phyloP scores from a whole-genome alignment of 139 green algal genomes.

The Asterochloris erici region DNA sequence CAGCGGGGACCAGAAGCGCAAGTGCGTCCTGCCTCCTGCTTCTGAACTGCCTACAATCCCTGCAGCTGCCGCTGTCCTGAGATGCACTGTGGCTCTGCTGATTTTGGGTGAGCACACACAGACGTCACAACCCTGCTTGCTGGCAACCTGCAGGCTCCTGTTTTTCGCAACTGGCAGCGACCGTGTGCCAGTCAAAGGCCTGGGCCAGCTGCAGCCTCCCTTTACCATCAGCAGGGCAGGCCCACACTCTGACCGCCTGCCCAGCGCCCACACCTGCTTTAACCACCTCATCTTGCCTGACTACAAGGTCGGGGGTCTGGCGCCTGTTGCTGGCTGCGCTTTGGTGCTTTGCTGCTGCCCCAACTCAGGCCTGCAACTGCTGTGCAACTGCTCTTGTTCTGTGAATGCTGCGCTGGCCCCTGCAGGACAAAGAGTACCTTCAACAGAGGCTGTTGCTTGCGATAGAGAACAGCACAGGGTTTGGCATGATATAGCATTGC shows the following conservation, averaged over 20 bases:
- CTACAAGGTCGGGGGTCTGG: slow-evolving; percentile 41
- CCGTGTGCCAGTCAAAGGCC: slow-evolving; percentile 67
- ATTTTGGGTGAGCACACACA: too few species aligned
- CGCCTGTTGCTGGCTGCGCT: neutral
- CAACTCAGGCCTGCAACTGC: neutral
- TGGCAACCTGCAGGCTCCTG: slow-evolving; percentile 37
- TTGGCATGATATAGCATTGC: slow-evolving; percentile 68
- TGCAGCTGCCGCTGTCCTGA: neutral
- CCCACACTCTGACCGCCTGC: slow-evolving; percentile 53
- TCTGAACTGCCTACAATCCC: neutral
- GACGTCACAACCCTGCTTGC: neutral
- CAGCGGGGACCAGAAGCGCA: slow-evolving; percentile 12
- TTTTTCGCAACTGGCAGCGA: slow-evolving; percentile 71
- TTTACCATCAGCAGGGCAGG: slow-evolving; percentile 44
- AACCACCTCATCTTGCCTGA: slow-evolving; percentile 86
- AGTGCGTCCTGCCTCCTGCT: neutral
- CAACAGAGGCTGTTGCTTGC: slow-evolving; percentile 50
- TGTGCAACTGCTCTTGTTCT: neutral
- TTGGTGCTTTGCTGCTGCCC: neutral
- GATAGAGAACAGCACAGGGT: slow-evolving; percentile 76
- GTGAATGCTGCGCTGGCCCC: neutral
- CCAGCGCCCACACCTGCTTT: slow-evolving; percentile 92
- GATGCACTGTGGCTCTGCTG: too few species aligned
- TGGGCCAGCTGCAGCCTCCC: slow-evolving; percentile 53
- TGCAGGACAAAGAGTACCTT: slow-evolving; percentile 37